phyloP scores from a whole-genome alignment of 495 filamentous ascomycete species.

The Lindgomyces ingoldianus region DNA sequence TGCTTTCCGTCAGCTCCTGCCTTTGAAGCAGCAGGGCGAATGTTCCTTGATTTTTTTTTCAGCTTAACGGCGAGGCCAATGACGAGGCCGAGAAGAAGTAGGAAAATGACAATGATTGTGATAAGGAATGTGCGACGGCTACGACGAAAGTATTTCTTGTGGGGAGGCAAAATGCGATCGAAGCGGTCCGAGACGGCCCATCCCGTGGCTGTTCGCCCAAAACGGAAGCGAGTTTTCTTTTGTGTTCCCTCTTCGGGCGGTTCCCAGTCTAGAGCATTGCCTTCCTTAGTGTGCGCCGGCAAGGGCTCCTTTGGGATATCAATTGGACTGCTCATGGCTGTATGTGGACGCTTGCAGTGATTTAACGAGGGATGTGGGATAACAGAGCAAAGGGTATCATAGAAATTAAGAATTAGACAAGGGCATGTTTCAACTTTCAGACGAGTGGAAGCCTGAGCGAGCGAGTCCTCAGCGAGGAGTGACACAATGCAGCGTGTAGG shows the following conservation, averaged over 20 bases:
- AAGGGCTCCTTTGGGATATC: conserved; percentile 10
- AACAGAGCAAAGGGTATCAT: conserved; percentile 18
- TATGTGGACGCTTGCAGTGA: background rate
- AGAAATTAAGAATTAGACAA: background rate
- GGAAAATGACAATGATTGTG: conserved; percentile 41
- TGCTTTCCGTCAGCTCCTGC: conserved; percentile 35
- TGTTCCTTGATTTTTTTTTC: conserved; percentile 37
- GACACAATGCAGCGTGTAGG: background rate
- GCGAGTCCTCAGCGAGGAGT: conserved; percentile 1
- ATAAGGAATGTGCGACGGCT: conserved; percentile 48
- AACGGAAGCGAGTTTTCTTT: conserved; percentile 5
- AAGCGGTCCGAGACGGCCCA: conserved; percentile 33
- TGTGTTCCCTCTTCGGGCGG: conserved; percentile 2
- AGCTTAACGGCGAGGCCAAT: conserved; percentile 60
- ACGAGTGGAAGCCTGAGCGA: conserved; percentile 15
- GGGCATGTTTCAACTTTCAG: background rate
- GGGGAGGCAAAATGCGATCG: conserved; percentile 45
- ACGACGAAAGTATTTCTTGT: conserved; percentile 49
- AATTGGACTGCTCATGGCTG: conserved; percentile 8
- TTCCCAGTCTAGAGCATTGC: conserved; percentile 15
- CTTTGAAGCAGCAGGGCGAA: conserved; percentile 30
- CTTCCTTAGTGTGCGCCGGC: conserved; percentile 2
- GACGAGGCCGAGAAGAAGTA: conserved; percentile 53
- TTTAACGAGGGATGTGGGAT: background rate
- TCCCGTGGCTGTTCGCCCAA: conserved; percentile 8